Evolutionary conservation across 2,329 filamentous ascomycete species (phyloP), one percentile per base, ranked within the genome.

Genomic region (Plenodomus tracheiphilus): DNA sequence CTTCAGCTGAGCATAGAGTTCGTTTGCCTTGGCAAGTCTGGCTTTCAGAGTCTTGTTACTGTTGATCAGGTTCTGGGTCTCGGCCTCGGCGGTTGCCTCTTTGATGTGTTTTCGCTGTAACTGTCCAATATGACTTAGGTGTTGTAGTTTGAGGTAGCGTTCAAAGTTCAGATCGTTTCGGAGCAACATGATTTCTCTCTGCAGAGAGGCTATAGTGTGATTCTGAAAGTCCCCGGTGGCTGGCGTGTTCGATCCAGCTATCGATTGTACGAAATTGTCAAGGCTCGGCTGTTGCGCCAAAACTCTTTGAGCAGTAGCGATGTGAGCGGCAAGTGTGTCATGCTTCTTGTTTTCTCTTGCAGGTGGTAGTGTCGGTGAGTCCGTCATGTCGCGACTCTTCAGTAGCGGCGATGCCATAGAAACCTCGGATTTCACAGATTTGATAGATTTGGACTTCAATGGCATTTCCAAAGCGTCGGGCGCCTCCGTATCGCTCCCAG

Each of bases 121-220:
- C 62, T 90, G 87, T 1, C 88, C 88, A 65, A 94, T 92, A 50
- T 93, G 88, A 2, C 86, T 83, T 57, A 92, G 83, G 68, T 93
- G 89, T 63, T 94, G 89, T 56, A 91, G 84, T 66, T 92, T 93
- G 62, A 93, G 80, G 70, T 91, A 93, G 20, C 88, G 81, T 69
- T 94, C 90, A 63, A 93, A 94, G 56, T 88, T 89, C 37, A 94
- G 77, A 60, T 94, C 89, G 53, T 92, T 94, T 38, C 87, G 85
- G 10, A 94, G 72, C 2, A 92, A 75, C 44, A 91, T 81, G n/a
- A 91, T 82, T 60, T 91, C 86, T 36, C 87, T 82, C 57, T 90
- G 85, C 3, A 94, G 74, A 80, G 69, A 67, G 6, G 70, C 66
- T 58, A 73, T 68, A 41, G 64, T 73, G 28, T 71, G 66, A n/a